phyloP scores from a whole-genome alignment of 768 basidiomycete genomes.

The Phylloporus sp. region DNA sequence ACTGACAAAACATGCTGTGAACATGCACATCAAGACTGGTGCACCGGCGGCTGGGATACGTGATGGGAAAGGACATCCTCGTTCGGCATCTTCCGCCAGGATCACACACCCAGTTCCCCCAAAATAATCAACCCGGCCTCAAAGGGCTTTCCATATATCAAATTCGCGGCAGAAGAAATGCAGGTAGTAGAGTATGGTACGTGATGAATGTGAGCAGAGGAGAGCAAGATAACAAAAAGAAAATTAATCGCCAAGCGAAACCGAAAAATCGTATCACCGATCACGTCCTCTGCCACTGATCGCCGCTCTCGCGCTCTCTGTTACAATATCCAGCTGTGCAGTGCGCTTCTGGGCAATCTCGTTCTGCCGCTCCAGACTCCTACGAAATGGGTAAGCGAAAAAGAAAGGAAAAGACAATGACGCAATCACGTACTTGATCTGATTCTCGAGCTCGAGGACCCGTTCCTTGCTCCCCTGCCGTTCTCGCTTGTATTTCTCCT shows the following conservation, averaged over 20 bases:
- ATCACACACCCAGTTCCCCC: too few species aligned
- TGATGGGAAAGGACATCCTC: too few species aligned
- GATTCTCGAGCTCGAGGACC: conserved; percentile 62
- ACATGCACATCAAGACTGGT: too few species aligned
- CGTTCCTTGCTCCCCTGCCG: conserved; percentile 91
- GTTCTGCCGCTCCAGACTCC: conserved; percentile 71
- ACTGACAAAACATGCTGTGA: too few species aligned
- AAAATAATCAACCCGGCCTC: too few species aligned
- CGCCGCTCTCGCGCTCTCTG: conserved; percentile 23
- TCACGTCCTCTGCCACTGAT: conserved; percentile 16
- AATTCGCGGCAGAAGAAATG: conserved; percentile 1
- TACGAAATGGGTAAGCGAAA: conserved; percentile 22
- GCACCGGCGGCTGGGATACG: too few species aligned
- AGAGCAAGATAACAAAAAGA: background rate
- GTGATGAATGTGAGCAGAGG: conserved; percentile 3
- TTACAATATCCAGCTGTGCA: conserved; percentile 30
- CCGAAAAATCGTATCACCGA: conserved; percentile 11
- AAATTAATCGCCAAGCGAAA: background rate
- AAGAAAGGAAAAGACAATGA: conserved; percentile 7
- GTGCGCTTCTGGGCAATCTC: conserved; percentile 75
- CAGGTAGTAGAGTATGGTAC: conserved; percentile 15
- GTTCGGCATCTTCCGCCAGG: too few species aligned
- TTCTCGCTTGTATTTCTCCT: conserved; percentile 91
- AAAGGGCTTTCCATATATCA: too few species aligned
- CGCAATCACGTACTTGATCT: conserved; percentile 60